Percentiles rank a stretch among this genome's conserved stretches.
These are phyloP conservation scores for Leccinum variicolor DNA, from an alignment of 768 basidiomycete species.

Conservation along the genomic window DNA sequence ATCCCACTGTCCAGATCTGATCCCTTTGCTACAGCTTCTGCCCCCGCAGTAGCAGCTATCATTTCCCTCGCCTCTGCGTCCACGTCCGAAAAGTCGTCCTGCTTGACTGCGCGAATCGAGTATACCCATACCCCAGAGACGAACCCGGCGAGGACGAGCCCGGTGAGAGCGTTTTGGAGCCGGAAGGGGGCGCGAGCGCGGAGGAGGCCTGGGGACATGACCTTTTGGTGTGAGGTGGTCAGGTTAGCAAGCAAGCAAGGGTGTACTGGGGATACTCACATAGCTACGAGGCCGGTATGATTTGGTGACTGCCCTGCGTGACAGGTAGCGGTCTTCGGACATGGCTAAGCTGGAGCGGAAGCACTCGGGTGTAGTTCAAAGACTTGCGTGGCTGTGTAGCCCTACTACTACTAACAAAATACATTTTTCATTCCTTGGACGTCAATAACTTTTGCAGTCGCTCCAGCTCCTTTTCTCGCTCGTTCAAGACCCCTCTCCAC, in stretches of 20 bases:
- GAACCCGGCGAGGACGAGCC: slow-evolving; percentile 67
- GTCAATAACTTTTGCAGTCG: slow-evolving; percentile 51
- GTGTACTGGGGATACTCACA: slow-evolving; percentile 16
- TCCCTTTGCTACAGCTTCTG: background rate
- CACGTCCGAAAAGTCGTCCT: slow-evolving; percentile 87
- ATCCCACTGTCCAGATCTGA: background rate
- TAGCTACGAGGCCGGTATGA: slow-evolving; percentile 41
- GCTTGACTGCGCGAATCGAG: slow-evolving; percentile 91
- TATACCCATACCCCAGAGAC: slow-evolving; percentile 85
- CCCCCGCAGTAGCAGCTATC: slow-evolving; percentile 21
- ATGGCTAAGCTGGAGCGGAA: slow-evolving; percentile 15
- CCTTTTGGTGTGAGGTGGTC: slow-evolving; percentile 25
- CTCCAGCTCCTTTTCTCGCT: slow-evolving; percentile 80
- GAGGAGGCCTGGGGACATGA: slow-evolving; percentile 83
- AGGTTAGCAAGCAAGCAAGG: background rate
- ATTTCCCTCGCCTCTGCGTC: slow-evolving; percentile 72
- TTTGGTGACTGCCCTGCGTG: slow-evolving; percentile 28
- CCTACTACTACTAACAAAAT: no score
- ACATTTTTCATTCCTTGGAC: slow-evolving; percentile 12
- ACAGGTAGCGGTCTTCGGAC: slow-evolving; percentile 33
- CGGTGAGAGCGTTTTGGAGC: slow-evolving; percentile 75
- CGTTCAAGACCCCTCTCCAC: slow-evolving; percentile 63
- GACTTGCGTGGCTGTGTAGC: background rate
- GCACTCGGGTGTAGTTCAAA: background rate
- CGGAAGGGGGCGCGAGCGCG: slow-evolving; percentile 87